Evolutionary conservation across 164 flowering plant genomes (phyloP).

Genomic region (Buxus sempervirens): DNA sequence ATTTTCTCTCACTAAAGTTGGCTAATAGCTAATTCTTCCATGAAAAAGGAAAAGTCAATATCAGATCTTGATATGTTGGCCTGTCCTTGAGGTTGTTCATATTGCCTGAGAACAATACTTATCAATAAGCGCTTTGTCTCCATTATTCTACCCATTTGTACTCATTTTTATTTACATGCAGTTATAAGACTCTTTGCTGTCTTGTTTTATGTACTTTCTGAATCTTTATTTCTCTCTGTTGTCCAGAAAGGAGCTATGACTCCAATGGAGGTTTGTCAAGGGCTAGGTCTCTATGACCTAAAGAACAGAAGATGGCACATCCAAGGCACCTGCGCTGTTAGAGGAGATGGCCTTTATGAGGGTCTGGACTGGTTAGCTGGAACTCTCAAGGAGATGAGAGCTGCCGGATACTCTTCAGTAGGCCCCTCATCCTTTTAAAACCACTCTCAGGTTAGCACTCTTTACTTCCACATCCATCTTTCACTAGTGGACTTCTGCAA

Average conservation of each 20-base stretch:
- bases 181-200: too few relatives aligned
- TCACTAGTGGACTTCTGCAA: not conserved
- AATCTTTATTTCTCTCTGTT: not conserved
- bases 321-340: constrained; percentile 91
- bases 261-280: constrained; percentile 94
- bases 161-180: too few relatives aligned
- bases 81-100: too few relatives aligned
- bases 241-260: constrained; percentile 92
- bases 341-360: constrained; percentile 94
- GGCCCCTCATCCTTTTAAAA: constrained; percentile 55
- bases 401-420: constrained; percentile 57
- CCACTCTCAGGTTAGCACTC: constrained; percentile 12
- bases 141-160: too few relatives aligned
- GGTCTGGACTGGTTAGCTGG: constrained; percentile 93
- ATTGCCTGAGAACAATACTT: too few relatives aligned
- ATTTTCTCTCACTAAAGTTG: too few relatives aligned
- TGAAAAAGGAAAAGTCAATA: too few relatives aligned
- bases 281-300: constrained; percentile 81
- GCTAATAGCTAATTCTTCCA: too few relatives aligned
- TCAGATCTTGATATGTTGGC: too few relatives aligned
- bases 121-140: too few relatives aligned
- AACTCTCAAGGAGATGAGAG: constrained; percentile 76
- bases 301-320: constrained; percentile 96
- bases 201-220: not conserved
- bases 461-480: not conserved